Percentiles rank a stretch among this genome's conserved stretches.
These are phyloP conservation scores for Elongisporangium anandrum DNA, from an alignment of 352 stramenopile species.

Conservation along the genomic window DNA sequence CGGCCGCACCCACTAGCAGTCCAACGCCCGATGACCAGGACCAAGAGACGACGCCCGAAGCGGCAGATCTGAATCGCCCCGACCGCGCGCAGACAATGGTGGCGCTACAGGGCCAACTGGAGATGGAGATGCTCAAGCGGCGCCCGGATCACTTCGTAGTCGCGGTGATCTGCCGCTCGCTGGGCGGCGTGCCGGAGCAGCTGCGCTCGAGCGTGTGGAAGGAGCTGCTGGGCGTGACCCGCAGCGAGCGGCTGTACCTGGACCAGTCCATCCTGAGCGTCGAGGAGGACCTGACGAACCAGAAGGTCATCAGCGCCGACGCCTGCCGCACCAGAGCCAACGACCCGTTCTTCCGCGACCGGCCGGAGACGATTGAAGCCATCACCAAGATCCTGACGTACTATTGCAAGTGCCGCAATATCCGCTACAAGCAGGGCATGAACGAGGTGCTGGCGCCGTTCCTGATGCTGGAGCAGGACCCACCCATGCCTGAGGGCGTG, in stretches of 20 bases:
- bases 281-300: conserved; percentile 86
- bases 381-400: conserved; percentile 88
- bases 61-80: neutral
- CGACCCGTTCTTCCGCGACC: conserved; percentile 68
- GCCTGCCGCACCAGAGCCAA: conserved; percentile 78
- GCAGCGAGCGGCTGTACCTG: conserved; percentile 52
- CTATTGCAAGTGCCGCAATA: conserved; percentile 89
- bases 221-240: conserved; percentile 67
- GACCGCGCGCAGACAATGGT: neutral
- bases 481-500: conserved; percentile 47
- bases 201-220: conserved; percentile 73
- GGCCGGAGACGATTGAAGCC: conserved; percentile 59
- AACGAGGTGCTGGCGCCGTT: conserved; percentile 93
- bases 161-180: conserved; percentile 60
- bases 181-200: conserved; percentile 49
- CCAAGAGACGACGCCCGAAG: neutral
- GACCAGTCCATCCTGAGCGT: conserved; percentile 72
- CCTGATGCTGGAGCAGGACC: conserved; percentile 58
- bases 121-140: conserved; percentile 61
- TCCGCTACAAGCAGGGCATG: conserved; percentile 94
- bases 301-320: conserved; percentile 88
- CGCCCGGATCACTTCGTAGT: conserved; percentile 72
- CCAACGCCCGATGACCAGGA: neutral
- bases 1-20: neutral
- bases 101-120: conserved; percentile 30